Base-by-base conservation (phyloP, 2,329 filamentous ascomycete species). In the Rutstroemia sydowiana region DNA sequence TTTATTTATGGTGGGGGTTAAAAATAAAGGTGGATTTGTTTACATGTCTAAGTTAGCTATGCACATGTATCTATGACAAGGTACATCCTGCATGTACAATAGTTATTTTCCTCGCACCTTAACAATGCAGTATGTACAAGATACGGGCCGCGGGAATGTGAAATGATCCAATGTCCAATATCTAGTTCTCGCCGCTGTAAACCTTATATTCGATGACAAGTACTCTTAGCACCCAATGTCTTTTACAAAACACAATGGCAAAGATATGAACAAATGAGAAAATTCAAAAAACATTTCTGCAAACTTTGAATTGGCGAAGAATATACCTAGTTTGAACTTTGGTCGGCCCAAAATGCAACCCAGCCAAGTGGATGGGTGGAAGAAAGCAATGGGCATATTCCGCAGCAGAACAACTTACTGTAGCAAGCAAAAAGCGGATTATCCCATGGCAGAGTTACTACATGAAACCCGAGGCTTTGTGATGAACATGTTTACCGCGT, bases 401-500 rank as follows among this genome's bases (percentile, higher is more conserved):
- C n/a, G n/a, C n/a, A 18, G 36, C 36, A 39, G 11, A 39, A 11
- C 36, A 13, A 39, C n/a, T n/a, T n/a, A n/a, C n/a, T n/a, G n/a
- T n/a, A 20, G 36, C n/a, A n/a, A 49, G 30, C 26, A 9, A 30
- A 45, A 31, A 43, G 28, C 36, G 20, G 20, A 20, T 10, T 21
- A 39, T 16, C 20, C 16, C 34, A 42, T 40, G 26, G 21, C 16
- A 40, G 28, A 28, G 23, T 46, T 20, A 42, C 55, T 20, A 54
- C 55, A 56, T 56, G 53, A 56, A 55, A 50, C 20, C 20, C 18
- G n/a, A 48, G 30, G 21, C 48, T 55, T n/a, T 58, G 54, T 55
- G 57, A 58, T 54, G 54, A 59, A 57, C 55, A 51, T 53, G 47
- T 55, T 55, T 55, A 48, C 32, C 23, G 20, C 44, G 43, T 26